A percentile compares a stretch with the other conserved stretches of the same genome.
Evolutionary conservation across 345 rosid genomes (phyloP).

Genomic region (Rhodomyrtus tomentosa): DNA sequence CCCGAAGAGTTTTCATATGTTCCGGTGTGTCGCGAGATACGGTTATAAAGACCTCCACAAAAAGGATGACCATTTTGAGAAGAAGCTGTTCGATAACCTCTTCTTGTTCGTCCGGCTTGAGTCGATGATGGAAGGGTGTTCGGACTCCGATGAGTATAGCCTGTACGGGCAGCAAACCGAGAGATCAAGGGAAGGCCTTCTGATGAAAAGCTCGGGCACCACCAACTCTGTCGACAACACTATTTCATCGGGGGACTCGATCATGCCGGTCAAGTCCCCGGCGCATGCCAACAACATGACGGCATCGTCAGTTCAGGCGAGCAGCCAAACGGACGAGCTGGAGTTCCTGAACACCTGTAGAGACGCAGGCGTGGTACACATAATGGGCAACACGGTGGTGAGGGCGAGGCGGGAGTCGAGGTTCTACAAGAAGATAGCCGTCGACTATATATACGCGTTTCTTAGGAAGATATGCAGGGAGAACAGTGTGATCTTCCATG

Average conservation of each 20-base stretch:
- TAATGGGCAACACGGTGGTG: constrained; percentile 11
- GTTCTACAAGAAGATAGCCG: constrained; percentile 6
- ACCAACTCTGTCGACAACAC: background rate
- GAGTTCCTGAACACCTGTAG: constrained; percentile 8
- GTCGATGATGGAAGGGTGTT: constrained; percentile 16
- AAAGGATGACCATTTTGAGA: constrained; percentile 21
- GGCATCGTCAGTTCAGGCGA: background rate
- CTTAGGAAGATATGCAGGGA: constrained; percentile 17
- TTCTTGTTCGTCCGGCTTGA: constrained; percentile 14
- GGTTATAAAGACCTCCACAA: constrained; percentile 23
- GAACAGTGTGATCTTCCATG: constrained; percentile 5
- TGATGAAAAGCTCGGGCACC: background rate
- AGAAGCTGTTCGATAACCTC: constrained; percentile 10
- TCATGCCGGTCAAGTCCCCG: background rate
- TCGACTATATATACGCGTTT: constrained; percentile 13
- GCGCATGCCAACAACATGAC: background rate
- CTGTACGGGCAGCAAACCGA: constrained; percentile 1
- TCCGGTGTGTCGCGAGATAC: constrained; percentile 24
- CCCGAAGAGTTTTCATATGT: constrained; percentile 19
- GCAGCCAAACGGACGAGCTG: constrained; percentile 3
- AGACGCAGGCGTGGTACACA: constrained; percentile 18
- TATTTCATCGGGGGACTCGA: background rate
- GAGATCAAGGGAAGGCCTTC: background rate
- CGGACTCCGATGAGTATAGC: constrained; percentile 10
- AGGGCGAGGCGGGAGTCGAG: constrained; percentile 10